Base-by-base conservation (phyloP, 208 protist genomes). In the Wallacemonas sp. region DNA sequence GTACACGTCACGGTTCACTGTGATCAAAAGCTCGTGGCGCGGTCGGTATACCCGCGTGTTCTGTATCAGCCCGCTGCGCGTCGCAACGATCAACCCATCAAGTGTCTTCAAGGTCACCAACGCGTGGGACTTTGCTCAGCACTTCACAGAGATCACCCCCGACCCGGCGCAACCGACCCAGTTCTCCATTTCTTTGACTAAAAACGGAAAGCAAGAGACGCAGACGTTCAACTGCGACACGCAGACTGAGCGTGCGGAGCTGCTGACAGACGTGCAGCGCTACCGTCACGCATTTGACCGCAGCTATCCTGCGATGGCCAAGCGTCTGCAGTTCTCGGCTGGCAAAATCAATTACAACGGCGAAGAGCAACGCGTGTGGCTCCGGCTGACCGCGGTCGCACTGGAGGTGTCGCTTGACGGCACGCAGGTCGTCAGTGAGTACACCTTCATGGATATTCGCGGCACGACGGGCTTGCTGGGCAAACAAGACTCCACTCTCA, bases 31-130 rank as follows among this genome's bases (percentile, higher is more conserved):
- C 60, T 94, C 86, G 14, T 97, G 93, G 90, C 77, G 80, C 21
- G 93, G 93, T 0, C 88, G 84, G 64, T 96, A 95, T 73, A 88
- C 77, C 5, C 88, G 94, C 34, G 83, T 96, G 26, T 90, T 97
- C 70, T 85, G 80, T 53, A 68, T 96, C 9, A 80, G 88, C 8
- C 51, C 44, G 2, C 53, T 51, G 0, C 47, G 75, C 27, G 41
- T 96, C 22, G 80, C 90, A 34, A 97, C 93, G 21, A 89, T 93
- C 47, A 66, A 95, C 53, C 75, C 88, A 0, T 68, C 84, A 15
- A 82, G 72, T 30, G 58, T 93, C 17, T 88, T 88, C 24, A 72
- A 84, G 41, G 58, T 94, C 31, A 97, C 94, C 8, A 96, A 97
- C 66, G 77, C 49, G 15, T 97, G 84, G 79, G 62, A 86, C 2